A percentile compares a stretch with the other conserved stretches of the same genome.
Evolutionary conservation across 352 stramenopile species (phyloP).

Genomic region (Phytophthora brassicae): DNA sequence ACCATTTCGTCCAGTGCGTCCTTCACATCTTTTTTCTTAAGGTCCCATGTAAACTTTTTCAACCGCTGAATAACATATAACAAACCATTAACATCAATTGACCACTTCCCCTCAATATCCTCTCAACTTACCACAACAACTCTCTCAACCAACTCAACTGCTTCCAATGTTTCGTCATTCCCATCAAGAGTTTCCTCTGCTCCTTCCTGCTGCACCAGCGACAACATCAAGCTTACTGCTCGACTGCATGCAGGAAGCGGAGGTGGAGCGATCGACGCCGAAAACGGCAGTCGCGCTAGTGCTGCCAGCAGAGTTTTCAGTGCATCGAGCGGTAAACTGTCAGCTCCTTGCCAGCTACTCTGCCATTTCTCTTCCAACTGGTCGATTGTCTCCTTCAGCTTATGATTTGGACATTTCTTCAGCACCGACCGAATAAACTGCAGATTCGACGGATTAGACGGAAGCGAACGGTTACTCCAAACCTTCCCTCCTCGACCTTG

Average conservation of each 20-base stretch:
- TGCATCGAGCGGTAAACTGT: slow-evolving; percentile 37
- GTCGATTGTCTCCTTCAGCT: slow-evolving; percentile 38
- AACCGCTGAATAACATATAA: slow-evolving; percentile 23
- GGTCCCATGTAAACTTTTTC: slow-evolving; percentile 75
- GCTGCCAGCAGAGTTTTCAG: slow-evolving; percentile 47
- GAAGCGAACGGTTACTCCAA: background rate
- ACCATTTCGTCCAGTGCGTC: slow-evolving; percentile 64
- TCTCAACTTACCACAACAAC: slow-evolving; percentile 9
- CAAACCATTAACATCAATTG: too few species aligned
- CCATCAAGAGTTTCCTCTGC: slow-evolving; percentile 33
- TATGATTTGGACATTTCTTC: slow-evolving; percentile 41
- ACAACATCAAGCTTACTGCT: slow-evolving; percentile 34
- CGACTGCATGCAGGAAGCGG: slow-evolving; percentile 31
- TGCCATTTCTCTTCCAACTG: slow-evolving; percentile 42
- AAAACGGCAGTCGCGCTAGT: slow-evolving; percentile 51
- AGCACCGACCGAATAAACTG: slow-evolving; percentile 53
- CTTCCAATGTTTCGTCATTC: slow-evolving; percentile 38
- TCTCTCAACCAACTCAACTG: slow-evolving; percentile 46
- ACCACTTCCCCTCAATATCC: too few species aligned
- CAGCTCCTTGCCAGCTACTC: slow-evolving; percentile 45
- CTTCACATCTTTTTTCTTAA: slow-evolving; percentile 56
- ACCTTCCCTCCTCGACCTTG: background rate
- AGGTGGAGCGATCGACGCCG: slow-evolving; percentile 36
- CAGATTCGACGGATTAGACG: slow-evolving; percentile 30
- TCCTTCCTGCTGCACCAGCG: slow-evolving; percentile 2